Evolutionary conservation across 345 rosid species (phyloP), one percentile per base, ranked within the genome.

Genomic region (Angophora floribunda): DNA sequence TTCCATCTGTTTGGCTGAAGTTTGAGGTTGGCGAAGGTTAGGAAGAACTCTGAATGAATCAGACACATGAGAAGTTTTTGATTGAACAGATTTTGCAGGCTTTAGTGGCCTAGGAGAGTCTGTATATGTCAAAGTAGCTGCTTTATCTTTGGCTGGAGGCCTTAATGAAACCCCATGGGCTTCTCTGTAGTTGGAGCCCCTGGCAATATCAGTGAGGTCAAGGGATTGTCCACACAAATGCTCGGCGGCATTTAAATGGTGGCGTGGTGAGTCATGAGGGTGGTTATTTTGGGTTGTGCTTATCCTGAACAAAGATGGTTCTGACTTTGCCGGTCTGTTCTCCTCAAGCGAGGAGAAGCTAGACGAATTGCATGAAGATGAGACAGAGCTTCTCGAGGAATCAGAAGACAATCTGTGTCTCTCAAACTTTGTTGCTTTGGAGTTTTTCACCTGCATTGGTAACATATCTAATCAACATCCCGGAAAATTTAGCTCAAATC

Each of bases 361-460:
- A 4, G 98, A 96, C 47, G 99, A 95, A 87, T 96, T 90, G 86
- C 96, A 92, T 79, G 99, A 95, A 88, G 98, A 94, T 49, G 99
- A 95, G 89, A 93, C 91, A 3, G 97, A 95, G 88, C 93, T 90
- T 90, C 95, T 91, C 28, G 99, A 92, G 47, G 96, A 94, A 89
- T 98, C 99, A 51, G 97, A 91, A 51, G 96, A 94, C 75, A 80
- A 59, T 89, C 93, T 94, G 16, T 92, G 95, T 85, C 92, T 95
- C 88, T 95, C 96, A 19, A 75, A 41, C 89, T 91, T 95, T 41
- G 82, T 36, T 32, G 59, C 92, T 91, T 95, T 87, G 36, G 93
- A 36, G 88, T 90, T 86, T 86, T 94, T 85, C 91, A 61, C 97
- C 99, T 97, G 97, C 92, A 94, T 90, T 80, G 87, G 51, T 13